Evolutionary conservation across 805 yeast species (phyloP).

Genomic region (Saturnispora halmiae): DNA sequence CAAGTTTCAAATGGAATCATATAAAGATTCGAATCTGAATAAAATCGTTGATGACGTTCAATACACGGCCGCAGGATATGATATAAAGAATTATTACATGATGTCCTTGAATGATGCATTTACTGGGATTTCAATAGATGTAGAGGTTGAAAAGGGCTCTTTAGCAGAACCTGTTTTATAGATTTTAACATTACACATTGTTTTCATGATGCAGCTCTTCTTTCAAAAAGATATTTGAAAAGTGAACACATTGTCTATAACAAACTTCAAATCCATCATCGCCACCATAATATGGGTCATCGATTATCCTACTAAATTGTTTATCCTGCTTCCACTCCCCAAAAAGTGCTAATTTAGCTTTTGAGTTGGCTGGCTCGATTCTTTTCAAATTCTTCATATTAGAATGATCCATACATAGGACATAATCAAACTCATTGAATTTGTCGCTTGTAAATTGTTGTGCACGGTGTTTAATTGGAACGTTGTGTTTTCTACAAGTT

Average conservation of each 20-base stretch:
- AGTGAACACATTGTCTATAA: slow-evolving; percentile 65
- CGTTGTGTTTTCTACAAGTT: slow-evolving; percentile 61
- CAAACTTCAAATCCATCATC: slow-evolving; percentile 71
- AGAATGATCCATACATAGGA: slow-evolving; percentile 63
- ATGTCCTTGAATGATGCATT: slow-evolving; percentile 83
- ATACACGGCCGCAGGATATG: slow-evolving; percentile 81
- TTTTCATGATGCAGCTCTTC: slow-evolving; percentile 30
- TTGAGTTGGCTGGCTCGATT: slow-evolving; percentile 43
- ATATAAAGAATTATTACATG: slow-evolving; percentile 56
- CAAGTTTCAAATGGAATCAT: slow-evolving; percentile 28
- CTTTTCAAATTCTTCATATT: slow-evolving; percentile 44
- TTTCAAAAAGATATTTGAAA: slow-evolving; percentile 60
- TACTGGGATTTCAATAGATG: slow-evolving; percentile 76
- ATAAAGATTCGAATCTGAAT: slow-evolving; percentile 52
- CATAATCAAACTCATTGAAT: slow-evolving; percentile 53
- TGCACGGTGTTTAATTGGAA: slow-evolving; percentile 66
- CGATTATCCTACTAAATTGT: slow-evolving; percentile 49
- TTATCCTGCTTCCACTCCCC: slow-evolving; percentile 68
- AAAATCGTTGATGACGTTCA: slow-evolving; percentile 42
- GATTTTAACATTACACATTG: too few relatives aligned
- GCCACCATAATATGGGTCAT: slow-evolving; percentile 93
- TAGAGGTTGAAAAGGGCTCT: slow-evolving; percentile 46
- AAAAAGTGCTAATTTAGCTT: slow-evolving; percentile 50
- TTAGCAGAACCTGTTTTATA: not conserved
- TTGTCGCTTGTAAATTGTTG: slow-evolving; percentile 52